Percentiles rank a stretch among this genome's conserved stretches.
phyloP scores from a whole-genome alignment of 2,329 filamentous ascomycete genomes.

The Cryphonectria japonica region DNA sequence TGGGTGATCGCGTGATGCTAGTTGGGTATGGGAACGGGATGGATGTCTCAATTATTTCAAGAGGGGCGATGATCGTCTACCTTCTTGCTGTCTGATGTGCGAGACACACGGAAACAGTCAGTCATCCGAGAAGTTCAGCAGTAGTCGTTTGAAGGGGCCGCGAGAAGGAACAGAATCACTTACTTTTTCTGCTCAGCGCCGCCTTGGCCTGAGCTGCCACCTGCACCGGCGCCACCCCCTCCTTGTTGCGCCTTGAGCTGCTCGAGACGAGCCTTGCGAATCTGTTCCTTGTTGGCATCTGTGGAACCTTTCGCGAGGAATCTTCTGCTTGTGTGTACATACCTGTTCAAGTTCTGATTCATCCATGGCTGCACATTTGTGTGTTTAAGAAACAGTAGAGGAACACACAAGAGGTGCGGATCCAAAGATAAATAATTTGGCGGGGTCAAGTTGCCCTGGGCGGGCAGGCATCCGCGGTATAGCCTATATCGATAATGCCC shows the following conservation, averaged over 20 bases:
- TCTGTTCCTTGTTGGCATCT: slow-evolving; percentile 53
- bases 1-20: slow-evolving; percentile 3
- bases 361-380: slow-evolving; percentile 28
- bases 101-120: slow-evolving; percentile 5
- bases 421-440: slow-evolving; percentile 23
- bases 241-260: slow-evolving; percentile 80
- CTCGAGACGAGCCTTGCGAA: slow-evolving; percentile 87
- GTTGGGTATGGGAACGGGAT: background rate
- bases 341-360: slow-evolving; percentile 33
- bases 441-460: slow-evolving; percentile 21
- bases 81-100: slow-evolving; percentile 49
- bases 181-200: slow-evolving; percentile 70
- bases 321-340: background rate
- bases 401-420: background rate
- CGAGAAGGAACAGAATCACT: slow-evolving; percentile 35
- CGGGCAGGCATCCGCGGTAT: slow-evolving; percentile 13
- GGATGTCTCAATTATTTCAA: background rate
- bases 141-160: background rate
- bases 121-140: background rate
- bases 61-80: slow-evolving; percentile 34
- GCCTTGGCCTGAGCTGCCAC: slow-evolving; percentile 50
- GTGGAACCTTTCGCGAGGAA: background rate
- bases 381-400: background rate
- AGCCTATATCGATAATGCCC: slow-evolving; percentile 9
- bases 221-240: slow-evolving; percentile 51